Evolutionary conservation across 495 filamentous ascomycete genomes (phyloP).

Genomic region (Lindgomyces ingoldianus): DNA sequence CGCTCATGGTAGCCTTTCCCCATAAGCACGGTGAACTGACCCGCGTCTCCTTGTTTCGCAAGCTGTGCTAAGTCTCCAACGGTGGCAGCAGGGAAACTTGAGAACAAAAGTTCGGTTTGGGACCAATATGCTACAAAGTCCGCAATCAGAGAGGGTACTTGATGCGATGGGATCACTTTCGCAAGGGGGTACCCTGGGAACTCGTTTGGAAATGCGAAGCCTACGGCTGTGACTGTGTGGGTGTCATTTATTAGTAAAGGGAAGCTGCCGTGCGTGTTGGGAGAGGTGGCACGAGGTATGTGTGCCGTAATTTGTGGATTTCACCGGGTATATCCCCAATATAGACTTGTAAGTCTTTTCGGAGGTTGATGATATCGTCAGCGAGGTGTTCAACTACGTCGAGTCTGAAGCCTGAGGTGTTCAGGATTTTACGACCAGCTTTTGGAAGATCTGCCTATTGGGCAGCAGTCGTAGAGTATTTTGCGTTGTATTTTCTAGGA

Average conservation of each 20-base stretch:
- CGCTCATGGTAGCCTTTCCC: conserved; percentile 12
- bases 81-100: neutral
- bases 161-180: neutral
- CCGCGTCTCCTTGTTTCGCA: neutral
- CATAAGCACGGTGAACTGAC: conserved; percentile 1
- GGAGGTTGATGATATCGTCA: neutral
- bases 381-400: neutral
- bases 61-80: neutral
- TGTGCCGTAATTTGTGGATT: neutral
- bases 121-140: neutral
- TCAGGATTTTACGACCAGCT: neutral
- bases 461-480: neutral
- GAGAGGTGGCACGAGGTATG: neutral
- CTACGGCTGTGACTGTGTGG: conserved; percentile 9
- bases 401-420: neutral
- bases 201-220: conserved; percentile 6
- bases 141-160: neutral
- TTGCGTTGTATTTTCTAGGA: conserved; percentile 6
- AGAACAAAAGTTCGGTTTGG: neutral
- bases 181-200: conserved; percentile 6
- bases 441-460: neutral
- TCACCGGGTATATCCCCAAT: neutral
- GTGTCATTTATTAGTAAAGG: neutral
- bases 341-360: neutral
- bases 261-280: neutral